phyloP scores from a whole-genome alignment of 2,329 filamentous ascomycete genomes.

The Trichoderma atrobrunneum region DNA sequence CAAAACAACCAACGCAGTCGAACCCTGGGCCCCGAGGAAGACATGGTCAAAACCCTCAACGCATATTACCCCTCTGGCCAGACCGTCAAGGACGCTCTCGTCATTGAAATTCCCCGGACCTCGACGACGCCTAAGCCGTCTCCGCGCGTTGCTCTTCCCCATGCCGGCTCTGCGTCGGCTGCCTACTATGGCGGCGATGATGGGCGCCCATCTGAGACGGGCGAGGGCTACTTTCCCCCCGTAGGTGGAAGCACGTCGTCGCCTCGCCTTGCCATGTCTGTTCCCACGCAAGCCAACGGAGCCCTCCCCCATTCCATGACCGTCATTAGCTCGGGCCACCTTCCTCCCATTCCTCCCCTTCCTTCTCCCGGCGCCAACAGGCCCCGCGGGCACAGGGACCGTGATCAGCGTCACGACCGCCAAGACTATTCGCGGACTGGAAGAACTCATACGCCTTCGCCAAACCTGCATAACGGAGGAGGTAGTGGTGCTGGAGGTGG shows the following conservation, averaged over 20 bases:
- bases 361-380: constrained; percentile 75
- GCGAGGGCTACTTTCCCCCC: constrained; percentile 77
- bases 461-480: constrained; percentile 56
- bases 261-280: constrained; percentile 32
- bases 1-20: constrained; percentile 59
- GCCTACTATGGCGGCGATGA: constrained; percentile 63
- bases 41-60: constrained; percentile 74
- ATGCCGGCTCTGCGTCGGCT: constrained; percentile 35
- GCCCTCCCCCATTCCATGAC: constrained; percentile 64
- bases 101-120: constrained; percentile 80
- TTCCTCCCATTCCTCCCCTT: constrained; percentile 72
- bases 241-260: constrained; percentile 45
- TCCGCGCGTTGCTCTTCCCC: constrained; percentile 52
- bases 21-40: constrained; percentile 79
- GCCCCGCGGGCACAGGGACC: constrained; percentile 50
- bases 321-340: constrained; percentile 74
- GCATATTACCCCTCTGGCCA: constrained; percentile 84
- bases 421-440: constrained; percentile 59
- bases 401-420: constrained; percentile 39
- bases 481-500: neutral
- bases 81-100: constrained; percentile 78
- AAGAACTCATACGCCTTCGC: constrained; percentile 77
- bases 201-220: constrained; percentile 62
- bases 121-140: constrained; percentile 72
- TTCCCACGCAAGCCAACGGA: constrained; percentile 35